Conservation (phyloP, 495 filamentous ascomycete species). For the Hypoxylon cercidicola region DNA sequence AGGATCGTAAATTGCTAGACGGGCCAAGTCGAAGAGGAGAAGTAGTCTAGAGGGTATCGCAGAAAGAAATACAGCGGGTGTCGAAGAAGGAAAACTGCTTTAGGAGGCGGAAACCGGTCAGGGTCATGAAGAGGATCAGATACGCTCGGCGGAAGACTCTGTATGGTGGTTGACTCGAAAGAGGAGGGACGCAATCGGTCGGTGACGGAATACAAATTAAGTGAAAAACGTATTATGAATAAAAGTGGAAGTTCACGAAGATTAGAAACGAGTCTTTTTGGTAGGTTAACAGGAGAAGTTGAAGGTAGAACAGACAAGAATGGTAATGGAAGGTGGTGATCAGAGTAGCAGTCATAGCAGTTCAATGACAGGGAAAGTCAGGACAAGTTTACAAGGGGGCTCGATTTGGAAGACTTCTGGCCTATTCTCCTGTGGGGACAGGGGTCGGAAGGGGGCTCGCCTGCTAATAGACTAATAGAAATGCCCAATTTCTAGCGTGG, state of each 20-base stretch:
- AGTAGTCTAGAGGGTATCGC: slow-evolving; percentile 38
- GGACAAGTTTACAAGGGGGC: slow-evolving; percentile 1
- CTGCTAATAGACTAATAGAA: not conserved
- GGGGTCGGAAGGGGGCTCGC: not conserved
- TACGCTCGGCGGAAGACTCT: slow-evolving; percentile 22
- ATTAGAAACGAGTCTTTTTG: slow-evolving; percentile 18
- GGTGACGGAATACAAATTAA: slow-evolving; percentile 38
- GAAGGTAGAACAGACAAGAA: slow-evolving; percentile 20
- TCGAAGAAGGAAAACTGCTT: slow-evolving; percentile 27
- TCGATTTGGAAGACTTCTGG: not conserved
- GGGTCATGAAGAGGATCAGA: slow-evolving; percentile 18
- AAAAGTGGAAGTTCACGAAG: slow-evolving; percentile 30
- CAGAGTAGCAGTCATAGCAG: slow-evolving; percentile 11
- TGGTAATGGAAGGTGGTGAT: slow-evolving; percentile 37
- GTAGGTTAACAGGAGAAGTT: slow-evolving; percentile 12
- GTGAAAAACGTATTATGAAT: slow-evolving; percentile 37
- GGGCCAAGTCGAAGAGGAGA: slow-evolving; percentile 2
- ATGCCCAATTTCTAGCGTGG: slow-evolving; percentile 15
- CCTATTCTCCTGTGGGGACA: not conserved
- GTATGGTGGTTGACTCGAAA: slow-evolving; percentile 17
- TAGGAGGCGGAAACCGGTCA: slow-evolving; percentile 23
- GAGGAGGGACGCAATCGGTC: slow-evolving; percentile 16
- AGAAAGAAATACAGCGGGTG: slow-evolving; percentile 27
- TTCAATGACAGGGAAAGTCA: not conserved
- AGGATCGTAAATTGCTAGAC: slow-evolving; percentile 13